Conservation (phyloP, 78 protist genomes). For the Pirum gemmata region DNA sequence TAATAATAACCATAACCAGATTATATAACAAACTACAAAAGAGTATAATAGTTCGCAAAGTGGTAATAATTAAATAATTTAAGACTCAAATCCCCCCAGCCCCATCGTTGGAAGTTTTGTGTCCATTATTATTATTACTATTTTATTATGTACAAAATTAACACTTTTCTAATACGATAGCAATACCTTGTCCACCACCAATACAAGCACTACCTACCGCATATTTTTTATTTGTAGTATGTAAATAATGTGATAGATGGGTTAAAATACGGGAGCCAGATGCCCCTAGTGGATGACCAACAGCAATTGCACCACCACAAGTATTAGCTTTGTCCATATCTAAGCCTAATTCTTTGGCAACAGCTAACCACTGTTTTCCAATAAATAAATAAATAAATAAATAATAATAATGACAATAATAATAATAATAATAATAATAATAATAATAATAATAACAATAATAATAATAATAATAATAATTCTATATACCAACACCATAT, state of each 20-base stretch:
- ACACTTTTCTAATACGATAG: conserved; percentile 56
- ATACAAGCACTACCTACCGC: conserved; percentile 70
- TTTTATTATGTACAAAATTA: too few relatives aligned
- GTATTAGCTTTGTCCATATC: conserved; percentile 46
- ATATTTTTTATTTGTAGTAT: not conserved
- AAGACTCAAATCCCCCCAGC: too few relatives aligned
- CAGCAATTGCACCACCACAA: conserved; percentile 80
- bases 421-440: too few relatives aligned
- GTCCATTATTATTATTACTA: too few relatives aligned
- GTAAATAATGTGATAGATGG: conserved; percentile 55
- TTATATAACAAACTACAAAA: too few relatives aligned
- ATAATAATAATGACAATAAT: not conserved
- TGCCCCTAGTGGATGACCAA: conserved; percentile 86
- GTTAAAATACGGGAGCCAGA: conserved; percentile 59
- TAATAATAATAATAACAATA: not conserved
- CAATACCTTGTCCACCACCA: conserved; percentile 80
- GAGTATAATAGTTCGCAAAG: too few relatives aligned
- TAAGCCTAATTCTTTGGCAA: conserved; percentile 23
- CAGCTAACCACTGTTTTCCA: conserved; percentile 33
- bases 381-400: too few relatives aligned
- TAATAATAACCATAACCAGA: too few relatives aligned
- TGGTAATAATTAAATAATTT: too few relatives aligned
- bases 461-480: too few relatives aligned
- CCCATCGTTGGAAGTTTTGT: too few relatives aligned
- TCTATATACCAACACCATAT: too few relatives aligned